Percentiles rank a stretch among this genome's conserved stretches.
Evolutionary conservation across 2,329 filamentous ascomycete genomes (phyloP).

Genomic region (Trichocomaceae sp.): DNA sequence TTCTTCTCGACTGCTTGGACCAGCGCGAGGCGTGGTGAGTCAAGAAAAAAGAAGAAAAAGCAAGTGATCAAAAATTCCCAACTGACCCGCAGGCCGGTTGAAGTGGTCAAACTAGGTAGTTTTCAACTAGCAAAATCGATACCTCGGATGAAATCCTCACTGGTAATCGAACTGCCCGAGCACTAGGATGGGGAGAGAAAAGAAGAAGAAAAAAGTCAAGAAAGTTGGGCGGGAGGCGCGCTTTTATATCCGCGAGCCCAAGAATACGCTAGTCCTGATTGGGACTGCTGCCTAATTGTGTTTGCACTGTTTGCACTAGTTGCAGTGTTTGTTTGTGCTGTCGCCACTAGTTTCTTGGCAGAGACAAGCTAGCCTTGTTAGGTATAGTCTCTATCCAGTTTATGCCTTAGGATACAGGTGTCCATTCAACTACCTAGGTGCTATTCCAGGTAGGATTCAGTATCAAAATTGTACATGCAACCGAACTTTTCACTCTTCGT

Average conservation of each 20-base stretch:
- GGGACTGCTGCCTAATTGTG: neutral
- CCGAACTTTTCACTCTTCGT: conserved; percentile 50
- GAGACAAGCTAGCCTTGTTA: neutral
- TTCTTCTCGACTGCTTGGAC: neutral
- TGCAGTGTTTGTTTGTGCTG: neutral
- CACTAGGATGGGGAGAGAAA: conserved; percentile 37
- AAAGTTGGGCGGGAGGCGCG: neutral
- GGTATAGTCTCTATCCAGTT: neutral
- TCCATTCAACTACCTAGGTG: neutral
- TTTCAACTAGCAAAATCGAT: conserved; percentile 88
- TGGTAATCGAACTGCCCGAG: conserved; percentile 73
- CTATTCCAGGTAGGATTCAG: no score
- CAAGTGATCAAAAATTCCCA: conserved; percentile 69
- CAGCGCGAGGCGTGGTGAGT: neutral
- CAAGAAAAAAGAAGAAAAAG: conserved; percentile 13
- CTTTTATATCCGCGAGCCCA: conserved; percentile 20
- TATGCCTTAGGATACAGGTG: conserved; percentile 1
- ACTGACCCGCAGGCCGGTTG: conserved; percentile 61
- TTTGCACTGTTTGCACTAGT: conserved; percentile 11
- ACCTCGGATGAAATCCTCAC: conserved; percentile 82
- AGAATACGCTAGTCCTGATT: neutral
- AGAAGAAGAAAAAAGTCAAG: conserved; percentile 26
- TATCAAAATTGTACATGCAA: no score
- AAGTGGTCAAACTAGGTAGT: conserved; percentile 73
- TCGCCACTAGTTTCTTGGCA: neutral